Percentiles rank a stretch among this genome's conserved stretches.
These are phyloP conservation scores for Malbranchea cinnamomea DNA, from an alignment of 2,329 filamentous ascomycete species.

Conservation along the genomic window DNA sequence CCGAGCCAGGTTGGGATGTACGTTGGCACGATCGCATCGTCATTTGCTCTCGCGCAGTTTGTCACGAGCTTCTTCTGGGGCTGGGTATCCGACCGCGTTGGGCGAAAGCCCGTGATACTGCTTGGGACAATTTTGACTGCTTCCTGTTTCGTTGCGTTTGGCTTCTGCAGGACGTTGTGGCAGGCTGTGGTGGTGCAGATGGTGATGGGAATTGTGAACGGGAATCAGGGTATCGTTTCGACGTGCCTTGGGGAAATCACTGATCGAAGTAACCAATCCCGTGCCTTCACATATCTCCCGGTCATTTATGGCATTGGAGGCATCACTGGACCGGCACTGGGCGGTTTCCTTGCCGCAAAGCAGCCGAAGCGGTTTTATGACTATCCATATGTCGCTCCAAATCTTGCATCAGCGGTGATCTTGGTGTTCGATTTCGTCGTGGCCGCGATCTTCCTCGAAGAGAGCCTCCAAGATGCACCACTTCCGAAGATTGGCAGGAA, in stretches of 20 bases:
- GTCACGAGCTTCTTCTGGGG: conserved; percentile 88
- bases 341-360: conserved; percentile 62
- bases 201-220: conserved; percentile 84
- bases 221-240: conserved; percentile 85
- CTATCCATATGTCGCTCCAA: conserved; percentile 76
- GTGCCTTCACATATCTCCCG: conserved; percentile 84
- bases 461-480: conserved; percentile 59
- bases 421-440: conserved; percentile 58
- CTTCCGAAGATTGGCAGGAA: conserved; percentile 46
- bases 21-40: conserved; percentile 76
- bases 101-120: conserved; percentile 69
- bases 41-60: conserved; percentile 85
- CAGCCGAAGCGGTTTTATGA: conserved; percentile 37
- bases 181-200: conserved; percentile 77
- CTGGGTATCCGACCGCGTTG: conserved; percentile 63
- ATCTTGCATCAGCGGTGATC: conserved; percentile 60
- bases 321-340: conserved; percentile 84
- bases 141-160: conserved; percentile 69
- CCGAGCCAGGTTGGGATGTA: conserved; percentile 62
- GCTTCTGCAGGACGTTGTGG: conserved; percentile 68
- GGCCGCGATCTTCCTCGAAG: conserved; percentile 67
- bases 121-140: conserved; percentile 71
- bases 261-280: conserved; percentile 84
- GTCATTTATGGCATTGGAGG: conserved; percentile 92
- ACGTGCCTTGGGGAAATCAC: conserved; percentile 92